Base-by-base conservation (phyloP, 352 stramenopile genomes). In the Phytophthora europaea region DNA sequence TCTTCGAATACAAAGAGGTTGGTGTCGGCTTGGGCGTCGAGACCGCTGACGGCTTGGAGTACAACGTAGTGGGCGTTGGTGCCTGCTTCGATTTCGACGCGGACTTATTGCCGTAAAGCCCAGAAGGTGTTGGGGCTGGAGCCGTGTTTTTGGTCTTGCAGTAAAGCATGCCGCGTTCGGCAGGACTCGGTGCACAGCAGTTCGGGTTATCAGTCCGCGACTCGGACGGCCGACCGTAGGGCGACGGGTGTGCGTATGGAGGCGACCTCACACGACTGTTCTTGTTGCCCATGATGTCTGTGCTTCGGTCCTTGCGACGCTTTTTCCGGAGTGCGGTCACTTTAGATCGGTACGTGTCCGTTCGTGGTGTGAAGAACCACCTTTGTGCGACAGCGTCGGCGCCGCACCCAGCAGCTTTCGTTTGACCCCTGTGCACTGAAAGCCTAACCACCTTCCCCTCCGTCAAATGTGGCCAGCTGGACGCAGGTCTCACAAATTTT, bases 1-100 rank as follows among this genome's bases (percentile, higher is more conserved):
- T 76, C 34, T 73, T 79, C 23, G 73, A 76, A 48, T 79, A 79
- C n/a, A 79, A 50, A 13, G 68, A 70, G n/a, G 61, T 73, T 9
- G 72, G 73, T 18, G 63, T 76, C 53, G 67, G 73, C 40, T 61
- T 67, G 8, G 67, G 67, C 12, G 68, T 79, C 36, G 36, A 67
- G 13, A 40, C 58, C 18, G 50, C 34, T 9, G 67, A 73, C 33
- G 73, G 48, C 15, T 76, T 76, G 3, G 73, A 76, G 50, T 79
- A 79, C 36, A 79, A 40, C 2, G 67, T 63, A 13, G 50, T 73
- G 22, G 73, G 72, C 18, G 67, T 70, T 18, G 48, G 61, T 34
- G 55, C 54, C 18, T 59, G 20, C 45, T 55, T 75, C 20, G 20
- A 13, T 45, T 70, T 70, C 45, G 72, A 40, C 23, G 71, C 66